Percentiles rank a stretch among this genome's conserved stretches.
Evolutionary conservation across 1,284 basidiomycete species (phyloP).

Genomic region (Leccinum subspadiceum): DNA sequence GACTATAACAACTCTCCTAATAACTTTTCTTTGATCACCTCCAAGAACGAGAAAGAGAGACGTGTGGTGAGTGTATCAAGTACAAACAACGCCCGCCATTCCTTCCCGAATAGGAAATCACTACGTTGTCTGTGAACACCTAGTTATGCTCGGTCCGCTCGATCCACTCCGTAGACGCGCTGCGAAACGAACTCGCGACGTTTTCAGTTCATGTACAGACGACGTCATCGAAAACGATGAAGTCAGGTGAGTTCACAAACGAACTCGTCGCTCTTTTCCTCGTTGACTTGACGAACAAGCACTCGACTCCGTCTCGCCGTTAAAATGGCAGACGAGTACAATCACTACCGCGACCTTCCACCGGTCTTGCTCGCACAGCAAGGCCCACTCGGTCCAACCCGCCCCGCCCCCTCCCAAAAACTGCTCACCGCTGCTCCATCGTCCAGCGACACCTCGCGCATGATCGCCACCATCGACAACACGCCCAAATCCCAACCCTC

Average conservation of each 20-base stretch:
- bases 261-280: background rate
- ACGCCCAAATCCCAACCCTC: conserved; percentile 62
- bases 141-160: conserved; percentile 52
- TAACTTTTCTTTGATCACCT: background rate
- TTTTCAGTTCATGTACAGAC: conserved; percentile 65
- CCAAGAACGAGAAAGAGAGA: background rate
- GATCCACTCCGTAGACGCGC: conserved; percentile 28
- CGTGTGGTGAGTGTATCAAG: background rate
- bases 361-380: conserved; percentile 80
- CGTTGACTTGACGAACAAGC: conserved; percentile 36
- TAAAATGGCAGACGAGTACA: conserved; percentile 86
- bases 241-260: conserved; percentile 47
- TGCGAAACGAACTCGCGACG: conserved; percentile 65
- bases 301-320: conserved; percentile 64
- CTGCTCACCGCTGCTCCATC: conserved; percentile 72
- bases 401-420: conserved; percentile 57
- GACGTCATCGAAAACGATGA: conserved; percentile 72
- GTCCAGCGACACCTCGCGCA: conserved; percentile 50
- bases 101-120: conserved; percentile 14
- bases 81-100: background rate
- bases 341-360: conserved; percentile 83
- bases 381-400: conserved; percentile 73
- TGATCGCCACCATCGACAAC: conserved; percentile 71
- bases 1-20: background rate
- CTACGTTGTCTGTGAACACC: background rate